Base-by-base conservation (phyloP, 768 basidiomycete genomes). In the Pisolithus orientalis region DNA sequence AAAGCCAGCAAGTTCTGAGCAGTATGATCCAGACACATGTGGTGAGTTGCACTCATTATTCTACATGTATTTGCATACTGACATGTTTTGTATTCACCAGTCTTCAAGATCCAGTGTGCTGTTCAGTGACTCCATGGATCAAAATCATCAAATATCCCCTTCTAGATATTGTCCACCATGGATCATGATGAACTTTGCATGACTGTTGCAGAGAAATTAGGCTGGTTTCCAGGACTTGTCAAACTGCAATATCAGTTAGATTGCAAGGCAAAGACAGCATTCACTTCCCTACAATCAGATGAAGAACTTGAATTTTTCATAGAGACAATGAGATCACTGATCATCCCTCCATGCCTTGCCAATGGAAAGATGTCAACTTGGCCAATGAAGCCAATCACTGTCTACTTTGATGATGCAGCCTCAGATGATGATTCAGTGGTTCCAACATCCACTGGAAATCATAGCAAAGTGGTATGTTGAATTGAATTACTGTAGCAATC, bases 101-200 rank as follows among this genome's bases (percentile, higher is more conserved):
- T 21, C n/a, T 40, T 40, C 21, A 21, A 40, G n/a, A 40, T 40
- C 39, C 39, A 40, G n/a, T 40, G 39, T n/a, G 16, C n/a, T 16
- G 39, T 40, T 16, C 39, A 17, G 6, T 3, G 3, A 29, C 7
- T 7, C 7, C 28, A 29, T 5, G 28, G 39, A 40, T 17, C 39
- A 40, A 21, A n/a, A 17, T 14, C n/a, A 7, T 7, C 39, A 37
- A 34, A 47, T 44, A 28, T 39, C 5, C 48, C 34, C 7, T 50
- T 53, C 14, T 24, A 49, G 48, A 53, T 53, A 29, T 50, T 13
- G 13, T 49, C 53, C 32, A 50, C 27, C n/a, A 39, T 21, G n/a
- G n/a, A n/a, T 29, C 24, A 21, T 38, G 37, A 53, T 39, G n/a
- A 49, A 37, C 47, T 53, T 50, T 2, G 6, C 24, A 17, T 16